Conservation (phyloP, 768 basidiomycete genomes). For the Lactarius psammicola region DNA sequence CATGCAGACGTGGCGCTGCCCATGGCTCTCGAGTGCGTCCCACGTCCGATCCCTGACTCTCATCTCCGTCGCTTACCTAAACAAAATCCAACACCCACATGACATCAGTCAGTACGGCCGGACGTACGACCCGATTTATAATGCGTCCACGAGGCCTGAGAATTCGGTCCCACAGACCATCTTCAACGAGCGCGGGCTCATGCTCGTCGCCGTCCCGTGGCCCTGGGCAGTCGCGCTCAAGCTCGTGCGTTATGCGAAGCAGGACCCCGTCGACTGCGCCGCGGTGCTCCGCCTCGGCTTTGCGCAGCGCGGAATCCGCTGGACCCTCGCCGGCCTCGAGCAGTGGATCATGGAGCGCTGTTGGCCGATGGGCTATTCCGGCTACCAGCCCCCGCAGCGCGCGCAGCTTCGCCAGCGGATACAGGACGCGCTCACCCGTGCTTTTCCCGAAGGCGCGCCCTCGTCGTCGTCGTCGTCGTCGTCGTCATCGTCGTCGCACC, state of each 20-base stretch:
- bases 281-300: conserved; percentile 64
- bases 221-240: conserved; percentile 74
- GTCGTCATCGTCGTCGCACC: neutral
- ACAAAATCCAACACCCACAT: neutral
- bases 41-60: neutral
- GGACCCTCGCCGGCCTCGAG: conserved; percentile 56
- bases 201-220: conserved; percentile 63
- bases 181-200: conserved; percentile 51
- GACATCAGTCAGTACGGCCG: conserved; percentile 27
- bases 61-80: neutral
- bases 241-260: conserved; percentile 61
- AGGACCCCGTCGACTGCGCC: conserved; percentile 65
- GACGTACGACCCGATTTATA: conserved; percentile 60
- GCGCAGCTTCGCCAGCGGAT: conserved; percentile 51
- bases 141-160: conserved; percentile 46
- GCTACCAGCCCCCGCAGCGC: conserved; percentile 46
- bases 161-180: conserved; percentile 50
- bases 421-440: conserved; percentile 23
- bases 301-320: conserved; percentile 48
- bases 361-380: conserved; percentile 61
- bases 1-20: conserved; percentile 72
- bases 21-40: conserved; percentile 61
- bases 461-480: neutral
- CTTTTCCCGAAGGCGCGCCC: neutral
- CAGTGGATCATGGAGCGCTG: conserved; percentile 56